Evolutionary conservation across 495 filamentous ascomycete species (phyloP).

Genomic region (Xylaria grammica): DNA sequence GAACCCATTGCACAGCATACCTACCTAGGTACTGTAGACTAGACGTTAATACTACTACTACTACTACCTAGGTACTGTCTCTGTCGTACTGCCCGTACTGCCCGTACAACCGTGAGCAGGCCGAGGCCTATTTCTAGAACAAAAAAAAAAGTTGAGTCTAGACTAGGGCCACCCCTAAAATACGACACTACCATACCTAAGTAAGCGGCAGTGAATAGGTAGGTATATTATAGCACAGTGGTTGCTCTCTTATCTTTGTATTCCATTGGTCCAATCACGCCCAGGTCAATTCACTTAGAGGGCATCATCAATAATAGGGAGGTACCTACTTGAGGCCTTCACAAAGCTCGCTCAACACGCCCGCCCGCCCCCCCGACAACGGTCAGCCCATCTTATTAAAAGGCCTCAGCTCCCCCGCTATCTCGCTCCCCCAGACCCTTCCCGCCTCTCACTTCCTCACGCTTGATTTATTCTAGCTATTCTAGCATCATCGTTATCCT

Average conservation of each 20-base stretch:
- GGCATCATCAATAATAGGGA: no score
- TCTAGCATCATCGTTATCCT: constrained; percentile 18
- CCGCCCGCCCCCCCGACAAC: constrained; percentile 18
- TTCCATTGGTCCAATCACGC: not conserved
- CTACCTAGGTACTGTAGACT: no score
- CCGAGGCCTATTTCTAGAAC: constrained; percentile 10
- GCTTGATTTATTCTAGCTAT: constrained; percentile 16
- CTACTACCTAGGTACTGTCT: no score
- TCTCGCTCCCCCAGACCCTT: not conserved
- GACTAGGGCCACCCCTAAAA: not conserved
- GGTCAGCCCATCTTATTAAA: constrained; percentile 20
- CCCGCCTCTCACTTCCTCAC: constrained; percentile 17
- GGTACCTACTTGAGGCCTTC: no score
- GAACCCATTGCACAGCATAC: no score
- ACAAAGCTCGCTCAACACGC: constrained; percentile 15
- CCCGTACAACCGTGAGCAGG: no score
- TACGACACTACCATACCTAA: no score
- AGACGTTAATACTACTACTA: no score
- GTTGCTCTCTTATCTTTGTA: not conserved
- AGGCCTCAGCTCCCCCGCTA: constrained; percentile 22
- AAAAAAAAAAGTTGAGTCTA: constrained; percentile 1
- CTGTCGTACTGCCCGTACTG: no score
- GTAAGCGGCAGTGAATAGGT: not conserved
- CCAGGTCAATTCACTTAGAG: not conserved
- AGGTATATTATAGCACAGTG: not conserved